Percentiles rank a stretch among this genome's conserved stretches.
phyloP scores from a whole-genome alignment of 2,329 filamentous ascomycete genomes.

The Achaetomium macrosporum region DNA sequence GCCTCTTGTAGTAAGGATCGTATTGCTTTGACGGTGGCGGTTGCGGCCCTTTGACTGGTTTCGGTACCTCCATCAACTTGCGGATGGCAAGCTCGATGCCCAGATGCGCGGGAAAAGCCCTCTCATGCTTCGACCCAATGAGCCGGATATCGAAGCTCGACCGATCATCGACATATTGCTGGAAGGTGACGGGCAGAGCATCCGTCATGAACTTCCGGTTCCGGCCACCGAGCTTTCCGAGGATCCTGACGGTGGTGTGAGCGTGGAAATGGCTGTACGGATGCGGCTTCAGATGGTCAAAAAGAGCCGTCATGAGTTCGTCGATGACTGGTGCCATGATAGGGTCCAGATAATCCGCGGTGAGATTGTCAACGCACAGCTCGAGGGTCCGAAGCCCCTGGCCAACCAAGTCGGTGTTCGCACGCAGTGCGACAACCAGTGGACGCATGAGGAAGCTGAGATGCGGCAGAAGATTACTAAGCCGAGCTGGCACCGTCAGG shows the following conservation, averaged over 20 bases:
- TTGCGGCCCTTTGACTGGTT: conserved; percentile 44
- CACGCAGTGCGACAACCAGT: conserved; percentile 87
- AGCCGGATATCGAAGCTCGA: conserved; percentile 84
- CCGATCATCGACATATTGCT: conserved; percentile 79
- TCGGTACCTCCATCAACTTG: conserved; percentile 77
- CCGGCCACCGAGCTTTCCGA: conserved; percentile 90
- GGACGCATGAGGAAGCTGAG: conserved; percentile 96
- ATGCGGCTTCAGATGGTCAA: conserved; percentile 88
- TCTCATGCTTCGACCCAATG: conserved; percentile 81
- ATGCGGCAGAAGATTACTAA: conserved; percentile 93
- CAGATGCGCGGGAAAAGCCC: conserved; percentile 78
- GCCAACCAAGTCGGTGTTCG: conserved; percentile 87
- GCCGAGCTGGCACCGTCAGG: conserved; percentile 85
- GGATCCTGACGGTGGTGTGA: conserved; percentile 94
- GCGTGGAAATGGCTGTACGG: conserved; percentile 97
- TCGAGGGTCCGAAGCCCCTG: conserved; percentile 91
- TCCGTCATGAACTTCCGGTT: conserved; percentile 95
- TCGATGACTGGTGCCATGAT: conserved; percentile 99
- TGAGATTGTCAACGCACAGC: conserved; percentile 95
- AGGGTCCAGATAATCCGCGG: conserved; percentile 93
- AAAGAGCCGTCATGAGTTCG: conserved; percentile 94
- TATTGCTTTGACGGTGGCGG: conserved; percentile 46
- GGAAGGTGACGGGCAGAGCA: conserved; percentile 75
- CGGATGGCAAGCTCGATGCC: conserved; percentile 85
- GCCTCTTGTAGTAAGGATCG: conserved; percentile 85